A percentile compares a stretch with the other conserved stretches of the same genome.
phyloP scores from a whole-genome alignment of 805 yeast species.

The Blastobotrys chiropterorum region DNA sequence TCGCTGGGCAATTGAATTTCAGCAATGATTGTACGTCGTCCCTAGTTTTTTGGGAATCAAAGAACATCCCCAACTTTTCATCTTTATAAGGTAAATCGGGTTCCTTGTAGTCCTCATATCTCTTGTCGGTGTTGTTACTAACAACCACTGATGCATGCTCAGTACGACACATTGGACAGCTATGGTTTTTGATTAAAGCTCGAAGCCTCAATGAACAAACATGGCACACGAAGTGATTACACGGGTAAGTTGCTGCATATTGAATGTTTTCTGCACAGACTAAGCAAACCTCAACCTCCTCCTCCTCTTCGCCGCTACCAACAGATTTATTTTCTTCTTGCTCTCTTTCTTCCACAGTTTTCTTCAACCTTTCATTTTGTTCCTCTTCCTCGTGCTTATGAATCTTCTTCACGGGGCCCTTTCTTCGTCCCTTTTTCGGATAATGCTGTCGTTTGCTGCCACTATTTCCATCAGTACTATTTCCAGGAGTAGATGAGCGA shows the following conservation, averaged over 20 bases:
- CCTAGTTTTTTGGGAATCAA: slow-evolving; percentile 48
- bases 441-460: not conserved
- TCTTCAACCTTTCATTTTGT: not conserved
- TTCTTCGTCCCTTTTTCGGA: not conserved
- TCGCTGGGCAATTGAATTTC: slow-evolving; percentile 50
- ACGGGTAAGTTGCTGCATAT: slow-evolving; percentile 68
- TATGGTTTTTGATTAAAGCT: slow-evolving; percentile 63
- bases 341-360: not conserved
- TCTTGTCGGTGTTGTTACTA: slow-evolving; percentile 38
- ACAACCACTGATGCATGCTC: slow-evolving; percentile 54
- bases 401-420: not conserved
- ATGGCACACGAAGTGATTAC: slow-evolving; percentile 82
- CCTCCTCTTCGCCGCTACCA: not conserved
- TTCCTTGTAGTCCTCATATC: slow-evolving; percentile 35
- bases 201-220: slow-evolving; percentile 77
- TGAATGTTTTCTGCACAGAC: slow-evolving; percentile 73
- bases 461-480: not conserved
- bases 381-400: not conserved
- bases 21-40: slow-evolving; percentile 47
- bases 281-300: slow-evolving; percentile 47
- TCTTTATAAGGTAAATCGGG: slow-evolving; percentile 33
- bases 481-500: not conserved
- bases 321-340: not conserved
- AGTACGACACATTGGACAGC: slow-evolving; percentile 80
- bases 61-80: slow-evolving; percentile 49